Conservation (phyloP, 2,329 filamentous ascomycete genomes). For the Dothideomycetes sp. region DNA sequence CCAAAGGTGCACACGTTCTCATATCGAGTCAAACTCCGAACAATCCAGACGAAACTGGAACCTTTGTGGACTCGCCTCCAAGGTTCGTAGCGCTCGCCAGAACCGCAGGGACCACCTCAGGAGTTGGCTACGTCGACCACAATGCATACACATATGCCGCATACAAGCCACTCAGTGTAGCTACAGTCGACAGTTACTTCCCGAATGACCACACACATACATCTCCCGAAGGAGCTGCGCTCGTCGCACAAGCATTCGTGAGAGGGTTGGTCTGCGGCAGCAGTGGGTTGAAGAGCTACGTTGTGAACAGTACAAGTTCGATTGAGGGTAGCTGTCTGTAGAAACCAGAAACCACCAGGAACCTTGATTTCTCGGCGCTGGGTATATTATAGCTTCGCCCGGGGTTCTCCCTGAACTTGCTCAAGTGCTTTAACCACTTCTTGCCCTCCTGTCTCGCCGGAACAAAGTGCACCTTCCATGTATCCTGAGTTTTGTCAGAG, state of each 20-base stretch:
- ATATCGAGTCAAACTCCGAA: constrained; percentile 50
- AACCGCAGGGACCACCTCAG: constrained; percentile 38
- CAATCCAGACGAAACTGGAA: constrained; percentile 50
- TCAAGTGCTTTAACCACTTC: constrained; percentile 28
- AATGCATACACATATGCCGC: constrained; percentile 46
- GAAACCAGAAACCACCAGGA: not conserved
- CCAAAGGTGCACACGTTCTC: constrained; percentile 50
- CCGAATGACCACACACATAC: constrained; percentile 55
- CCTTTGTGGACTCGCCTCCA: constrained; percentile 34
- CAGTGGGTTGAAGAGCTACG: constrained; percentile 6
- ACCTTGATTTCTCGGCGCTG: not conserved
- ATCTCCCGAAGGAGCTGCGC: constrained; percentile 42
- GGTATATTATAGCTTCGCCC: not conserved
- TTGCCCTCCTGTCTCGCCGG: constrained; percentile 36
- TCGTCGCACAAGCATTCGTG: constrained; percentile 47
- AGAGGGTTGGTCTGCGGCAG: constrained; percentile 27
- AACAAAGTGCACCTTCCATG: constrained; percentile 46
- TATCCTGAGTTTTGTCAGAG: constrained; percentile 27
- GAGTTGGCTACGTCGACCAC: constrained; percentile 45
- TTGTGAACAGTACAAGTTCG: constrained; percentile 8
- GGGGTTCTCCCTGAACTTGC: not conserved
- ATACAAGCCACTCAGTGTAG: constrained; percentile 39
- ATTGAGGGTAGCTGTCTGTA: constrained; percentile 4
- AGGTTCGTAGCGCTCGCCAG: constrained; percentile 48
- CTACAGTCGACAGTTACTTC: constrained; percentile 42